These are phyloP conservation scores for Podospora comata DNA, from an alignment of 495 filamentous ascomycete species.

Conservation along the genomic window DNA sequence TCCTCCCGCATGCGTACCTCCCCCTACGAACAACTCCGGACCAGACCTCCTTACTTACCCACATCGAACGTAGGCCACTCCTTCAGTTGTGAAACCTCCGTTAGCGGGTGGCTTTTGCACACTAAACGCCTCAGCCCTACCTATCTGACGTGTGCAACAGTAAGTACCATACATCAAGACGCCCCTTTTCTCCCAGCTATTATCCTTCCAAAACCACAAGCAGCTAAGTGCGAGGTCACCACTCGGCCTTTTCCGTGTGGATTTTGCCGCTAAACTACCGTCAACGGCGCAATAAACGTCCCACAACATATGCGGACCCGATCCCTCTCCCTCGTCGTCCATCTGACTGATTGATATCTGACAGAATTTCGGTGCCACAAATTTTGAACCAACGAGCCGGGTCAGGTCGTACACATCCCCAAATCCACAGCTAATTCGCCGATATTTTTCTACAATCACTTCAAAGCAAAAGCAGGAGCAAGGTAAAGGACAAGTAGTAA, in stretches of 20 bases:
- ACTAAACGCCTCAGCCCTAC: neutral
- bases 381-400: neutral
- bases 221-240: neutral
- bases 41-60: neutral
- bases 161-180: neutral
- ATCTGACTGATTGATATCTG: neutral
- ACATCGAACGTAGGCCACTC: neutral
- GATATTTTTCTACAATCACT: neutral
- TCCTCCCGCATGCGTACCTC: neutral
- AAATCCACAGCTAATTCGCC: neutral
- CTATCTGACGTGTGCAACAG: neutral
- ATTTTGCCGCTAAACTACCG: neutral
- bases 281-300: neutral
- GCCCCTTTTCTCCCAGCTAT: neutral
- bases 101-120: neutral
- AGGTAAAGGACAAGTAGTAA: neutral
- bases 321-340: neutral
- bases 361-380: neutral
- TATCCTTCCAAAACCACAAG: neutral
- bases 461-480: neutral
- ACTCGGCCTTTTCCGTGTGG: neutral
- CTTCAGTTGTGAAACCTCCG: neutral
- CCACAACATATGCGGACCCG: neutral
- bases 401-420: neutral
- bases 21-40: neutral